phyloP scores from a whole-genome alignment of 805 yeast genomes.

The Pichia cephalocereana region DNA sequence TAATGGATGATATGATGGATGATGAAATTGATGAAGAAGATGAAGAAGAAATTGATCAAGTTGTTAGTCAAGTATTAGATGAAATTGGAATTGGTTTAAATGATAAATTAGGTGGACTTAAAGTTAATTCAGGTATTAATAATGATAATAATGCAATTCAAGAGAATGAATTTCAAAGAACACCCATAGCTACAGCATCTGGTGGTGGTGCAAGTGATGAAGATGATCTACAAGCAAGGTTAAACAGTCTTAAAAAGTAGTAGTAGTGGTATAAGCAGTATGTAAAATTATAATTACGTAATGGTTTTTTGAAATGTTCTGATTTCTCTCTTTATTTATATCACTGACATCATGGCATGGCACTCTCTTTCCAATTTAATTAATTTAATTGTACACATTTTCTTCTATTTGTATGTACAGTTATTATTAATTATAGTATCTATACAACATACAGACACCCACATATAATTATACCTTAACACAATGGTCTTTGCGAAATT shows the following conservation, averaged over 20 bases:
- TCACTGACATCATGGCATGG: background rate
- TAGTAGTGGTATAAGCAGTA: background rate
- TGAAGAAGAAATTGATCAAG: constrained; percentile 78
- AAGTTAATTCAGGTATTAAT: background rate
- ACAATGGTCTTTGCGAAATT: constrained; percentile 1
- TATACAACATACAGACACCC: too few species aligned
- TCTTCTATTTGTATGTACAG: too few species aligned
- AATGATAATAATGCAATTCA: constrained; percentile 26
- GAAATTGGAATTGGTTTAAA: constrained; percentile 89
- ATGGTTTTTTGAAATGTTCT: background rate
- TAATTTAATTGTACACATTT: too few species aligned
- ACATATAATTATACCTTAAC: too few species aligned
- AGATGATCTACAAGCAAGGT: constrained; percentile 82
- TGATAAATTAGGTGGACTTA: constrained; percentile 29
- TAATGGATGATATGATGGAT: constrained; percentile 93
- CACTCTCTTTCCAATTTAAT: too few species aligned
- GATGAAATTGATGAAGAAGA: constrained; percentile 80
- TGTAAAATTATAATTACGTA: background rate
- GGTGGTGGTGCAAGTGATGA: constrained; percentile 38
- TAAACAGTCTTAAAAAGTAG: constrained; percentile 66
- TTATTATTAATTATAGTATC: too few species aligned
- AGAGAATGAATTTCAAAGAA: constrained; percentile 11
- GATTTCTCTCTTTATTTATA: background rate
- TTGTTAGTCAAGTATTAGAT: constrained; percentile 84
- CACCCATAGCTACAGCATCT: constrained; percentile 9